These are phyloP conservation scores for Pistacia atlantica DNA, from an alignment of 345 rosid species.

Conservation along the genomic window DNA sequence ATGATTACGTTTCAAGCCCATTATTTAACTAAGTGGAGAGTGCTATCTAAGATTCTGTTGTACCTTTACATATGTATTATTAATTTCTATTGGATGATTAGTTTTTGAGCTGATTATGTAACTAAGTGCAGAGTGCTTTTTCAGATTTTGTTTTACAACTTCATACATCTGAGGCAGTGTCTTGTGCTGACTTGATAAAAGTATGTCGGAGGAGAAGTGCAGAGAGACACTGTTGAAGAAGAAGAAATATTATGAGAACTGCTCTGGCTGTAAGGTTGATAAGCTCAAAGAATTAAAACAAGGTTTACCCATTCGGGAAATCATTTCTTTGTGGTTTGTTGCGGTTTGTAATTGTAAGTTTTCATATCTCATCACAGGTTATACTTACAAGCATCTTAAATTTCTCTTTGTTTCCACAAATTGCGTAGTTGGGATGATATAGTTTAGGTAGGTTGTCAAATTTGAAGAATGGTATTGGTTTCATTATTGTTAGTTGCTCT, in stretches of 20 bases:
- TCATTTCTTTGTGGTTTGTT: slow-evolving; percentile 68
- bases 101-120: too few species aligned
- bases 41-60: background rate
- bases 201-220: slow-evolving; percentile 43
- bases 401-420: background rate
- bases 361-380: background rate
- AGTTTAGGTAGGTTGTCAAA: too few species aligned
- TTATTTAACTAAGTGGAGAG: too few species aligned
- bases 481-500: too few species aligned
- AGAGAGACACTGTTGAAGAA: slow-evolving; percentile 54
- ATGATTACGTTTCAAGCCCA: too few species aligned
- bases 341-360: slow-evolving; percentile 64
- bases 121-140: too few species aligned
- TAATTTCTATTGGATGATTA: background rate
- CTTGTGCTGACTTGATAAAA: slow-evolving; percentile 17
- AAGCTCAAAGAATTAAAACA: slow-evolving; percentile 46
- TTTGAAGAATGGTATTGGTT: too few species aligned
- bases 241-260: slow-evolving; percentile 61
- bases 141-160: too few species aligned
- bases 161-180: background rate
- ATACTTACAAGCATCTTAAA: background rate
- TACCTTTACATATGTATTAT: too few species aligned
- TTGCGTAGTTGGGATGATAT: too few species aligned
- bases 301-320: slow-evolving; percentile 64
- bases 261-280: slow-evolving; percentile 86